Percentiles rank a stretch among this genome's conserved stretches.
phyloP scores from a whole-genome alignment of 805 yeast genomes.

The Diddensiella transvaalensis region DNA sequence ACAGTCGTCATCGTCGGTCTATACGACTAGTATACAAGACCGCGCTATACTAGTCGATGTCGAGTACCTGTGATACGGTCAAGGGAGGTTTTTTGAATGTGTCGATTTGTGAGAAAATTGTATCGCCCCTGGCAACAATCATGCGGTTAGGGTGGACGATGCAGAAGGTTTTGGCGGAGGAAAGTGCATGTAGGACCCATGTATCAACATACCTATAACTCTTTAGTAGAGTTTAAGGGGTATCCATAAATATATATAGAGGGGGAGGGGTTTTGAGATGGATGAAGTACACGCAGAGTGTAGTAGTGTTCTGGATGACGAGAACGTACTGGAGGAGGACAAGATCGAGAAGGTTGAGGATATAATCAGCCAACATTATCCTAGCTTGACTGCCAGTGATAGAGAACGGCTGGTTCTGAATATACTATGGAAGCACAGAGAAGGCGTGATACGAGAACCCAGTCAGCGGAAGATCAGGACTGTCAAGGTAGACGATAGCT shows the following conservation, averaged over 20 bases:
- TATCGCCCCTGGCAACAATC: too few species aligned
- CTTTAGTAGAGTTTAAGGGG: too few species aligned
- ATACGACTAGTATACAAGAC: too few species aligned
- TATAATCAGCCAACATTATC: slow-evolving; percentile 27
- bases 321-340: slow-evolving; percentile 37
- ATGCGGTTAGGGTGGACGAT: too few species aligned
- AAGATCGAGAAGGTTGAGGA: slow-evolving; percentile 39
- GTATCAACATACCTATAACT: too few species aligned
- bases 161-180: too few species aligned
- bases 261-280: neutral
- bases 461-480: slow-evolving; percentile 8
- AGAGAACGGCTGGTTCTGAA: slow-evolving; percentile 39
- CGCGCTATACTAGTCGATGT: too few species aligned
- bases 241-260: too few species aligned
- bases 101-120: too few species aligned
- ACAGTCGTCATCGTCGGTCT: neutral
- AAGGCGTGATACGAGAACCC: slow-evolving; percentile 20
- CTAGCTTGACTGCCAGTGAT: slow-evolving; percentile 22
- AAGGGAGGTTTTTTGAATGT: too few species aligned
- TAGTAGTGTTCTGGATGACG: slow-evolving; percentile 34
- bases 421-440: slow-evolving; percentile 41
- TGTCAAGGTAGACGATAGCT: slow-evolving; percentile 10
- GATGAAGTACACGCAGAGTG: slow-evolving; percentile 25
- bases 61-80: too few species aligned
- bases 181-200: too few species aligned